A percentile compares a stretch with the other conserved stretches of the same genome.
Evolutionary conservation across 2,329 filamentous ascomycete species (phyloP).

Genomic region (Neophaeococcomyces mojaviensis): DNA sequence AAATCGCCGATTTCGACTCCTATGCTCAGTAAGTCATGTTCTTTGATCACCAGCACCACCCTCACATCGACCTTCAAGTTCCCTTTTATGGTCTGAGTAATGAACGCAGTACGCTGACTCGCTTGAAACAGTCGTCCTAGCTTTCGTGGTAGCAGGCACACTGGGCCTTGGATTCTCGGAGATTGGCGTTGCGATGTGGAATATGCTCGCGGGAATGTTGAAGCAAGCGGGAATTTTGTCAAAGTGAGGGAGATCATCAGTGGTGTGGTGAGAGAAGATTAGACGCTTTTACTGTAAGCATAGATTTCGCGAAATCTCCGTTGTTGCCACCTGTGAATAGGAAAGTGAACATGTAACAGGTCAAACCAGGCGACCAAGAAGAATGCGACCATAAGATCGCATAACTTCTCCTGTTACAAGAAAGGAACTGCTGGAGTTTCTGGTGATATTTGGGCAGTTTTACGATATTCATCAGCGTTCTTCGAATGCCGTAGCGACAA

Average conservation of each 20-base stretch:
- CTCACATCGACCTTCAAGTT: too few relatives aligned
- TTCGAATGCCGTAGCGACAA: too few relatives aligned
- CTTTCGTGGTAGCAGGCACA: constrained; percentile 57
- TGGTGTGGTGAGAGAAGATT: background rate
- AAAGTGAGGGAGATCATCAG: constrained; percentile 5
- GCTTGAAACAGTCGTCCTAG: constrained; percentile 44
- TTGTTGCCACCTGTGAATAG: background rate
- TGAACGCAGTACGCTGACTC: background rate
- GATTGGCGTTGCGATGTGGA: constrained; percentile 39
- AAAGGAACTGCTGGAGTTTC: too few relatives aligned
- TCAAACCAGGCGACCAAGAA: too few relatives aligned
- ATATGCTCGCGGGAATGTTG: constrained; percentile 22
- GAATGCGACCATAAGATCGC: too few relatives aligned
- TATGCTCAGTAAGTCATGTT: constrained; percentile 51
- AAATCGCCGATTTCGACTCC: constrained; percentile 49
- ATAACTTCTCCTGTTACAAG: too few relatives aligned
- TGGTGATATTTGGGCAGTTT: too few relatives aligned
- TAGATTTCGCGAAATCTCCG: background rate
- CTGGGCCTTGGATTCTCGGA: constrained; percentile 43
- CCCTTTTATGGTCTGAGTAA: background rate
- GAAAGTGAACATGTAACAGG: too few relatives aligned
- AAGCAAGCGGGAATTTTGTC: constrained; percentile 18
- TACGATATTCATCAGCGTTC: too few relatives aligned
- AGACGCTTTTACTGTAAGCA: background rate
- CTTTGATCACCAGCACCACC: background rate